Evolutionary conservation across 352 stramenopile species (phyloP).

Genomic region (Pythium dissotocum): DNA sequence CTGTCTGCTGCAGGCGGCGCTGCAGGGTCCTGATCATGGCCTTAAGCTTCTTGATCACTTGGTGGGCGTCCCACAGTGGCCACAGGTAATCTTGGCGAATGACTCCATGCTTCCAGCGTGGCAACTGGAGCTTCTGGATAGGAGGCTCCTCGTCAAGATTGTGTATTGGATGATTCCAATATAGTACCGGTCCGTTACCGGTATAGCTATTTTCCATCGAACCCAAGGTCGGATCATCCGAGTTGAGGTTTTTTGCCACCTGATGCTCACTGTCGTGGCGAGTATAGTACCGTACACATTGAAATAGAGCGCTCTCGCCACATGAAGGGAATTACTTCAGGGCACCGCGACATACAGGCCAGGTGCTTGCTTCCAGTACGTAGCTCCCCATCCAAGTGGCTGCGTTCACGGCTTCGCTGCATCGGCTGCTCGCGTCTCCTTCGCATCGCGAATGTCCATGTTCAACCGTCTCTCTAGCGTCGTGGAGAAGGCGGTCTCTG

Average conservation of each 20-base stretch:
- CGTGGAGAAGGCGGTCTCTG: constrained; percentile 71
- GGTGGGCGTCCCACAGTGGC: too few species aligned
- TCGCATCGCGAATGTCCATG: constrained; percentile 40
- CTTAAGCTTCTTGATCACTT: neutral
- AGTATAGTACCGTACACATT: too few species aligned
- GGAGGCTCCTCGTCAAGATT: too few species aligned
- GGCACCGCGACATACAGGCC: neutral
- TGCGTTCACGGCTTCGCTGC: neutral
- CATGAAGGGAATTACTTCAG: neutral
- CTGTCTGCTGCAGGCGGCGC: neutral
- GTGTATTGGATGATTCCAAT: too few species aligned
- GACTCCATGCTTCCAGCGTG: neutral
- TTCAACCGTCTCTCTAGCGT: constrained; percentile 37
- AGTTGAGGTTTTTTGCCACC: neutral
- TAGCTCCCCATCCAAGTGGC: neutral
- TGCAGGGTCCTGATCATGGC: constrained; percentile 1
- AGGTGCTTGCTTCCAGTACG: neutral
- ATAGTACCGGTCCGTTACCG: neutral
- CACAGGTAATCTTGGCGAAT: too few species aligned
- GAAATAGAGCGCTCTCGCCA: neutral
- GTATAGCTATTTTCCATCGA: neutral
- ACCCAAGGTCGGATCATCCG: neutral
- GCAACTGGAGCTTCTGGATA: neutral
- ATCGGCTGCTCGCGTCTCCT: neutral
- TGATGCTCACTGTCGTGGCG: neutral